Evolutionary conservation across 208 protist genomes (phyloP), one percentile per base, ranked within the genome.

Genomic region (Wallacemonas rigidus): DNA sequence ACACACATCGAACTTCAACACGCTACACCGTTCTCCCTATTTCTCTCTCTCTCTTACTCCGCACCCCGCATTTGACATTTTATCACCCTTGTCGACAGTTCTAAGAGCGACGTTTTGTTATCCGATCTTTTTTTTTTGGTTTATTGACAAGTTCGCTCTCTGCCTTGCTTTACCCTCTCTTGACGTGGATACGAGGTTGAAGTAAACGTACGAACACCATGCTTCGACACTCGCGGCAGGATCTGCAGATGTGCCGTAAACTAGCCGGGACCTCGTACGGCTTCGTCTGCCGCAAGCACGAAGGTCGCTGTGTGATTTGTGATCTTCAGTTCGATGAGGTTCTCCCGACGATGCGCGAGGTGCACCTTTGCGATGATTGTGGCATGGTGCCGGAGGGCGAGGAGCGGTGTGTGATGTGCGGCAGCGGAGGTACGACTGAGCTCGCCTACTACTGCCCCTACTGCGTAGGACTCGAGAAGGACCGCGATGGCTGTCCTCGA

Each of bases 161-260:
- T 26, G 26, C 26, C 26, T 26, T 26, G 26, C 26, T 26, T 26
- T 26, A 26, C 26, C 26, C 26, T 26, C 26, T 26, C 26, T 26
- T 26, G 26, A 26, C 26, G 26, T 26, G 26, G 26, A 26, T 26
- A 26, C 26, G 26, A 26, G 26, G 26, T 26, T 26, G 26, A 26
- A 26, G 45, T 50, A 0, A 6, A 0, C 12, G 45, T 12, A 12
- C 6, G 6, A 50, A 14, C 45, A 50, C 8, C 45, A 95, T 95
- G 88, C 77, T 95, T 5, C 84, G 90, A 15, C 94, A 98, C 75
- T 86, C 86, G 14, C 90, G 90, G 56, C 54, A 89, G 45, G 92
- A 97, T 54, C 60, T 95, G 36, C 85, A 93, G 44, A 93, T 98
- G 88, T 98, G 94, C 87, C 88, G 94, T 41, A 96, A 96, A 79